Base-by-base conservation (phyloP, 139 green algal species). In the Chlorella sp. region DNA sequence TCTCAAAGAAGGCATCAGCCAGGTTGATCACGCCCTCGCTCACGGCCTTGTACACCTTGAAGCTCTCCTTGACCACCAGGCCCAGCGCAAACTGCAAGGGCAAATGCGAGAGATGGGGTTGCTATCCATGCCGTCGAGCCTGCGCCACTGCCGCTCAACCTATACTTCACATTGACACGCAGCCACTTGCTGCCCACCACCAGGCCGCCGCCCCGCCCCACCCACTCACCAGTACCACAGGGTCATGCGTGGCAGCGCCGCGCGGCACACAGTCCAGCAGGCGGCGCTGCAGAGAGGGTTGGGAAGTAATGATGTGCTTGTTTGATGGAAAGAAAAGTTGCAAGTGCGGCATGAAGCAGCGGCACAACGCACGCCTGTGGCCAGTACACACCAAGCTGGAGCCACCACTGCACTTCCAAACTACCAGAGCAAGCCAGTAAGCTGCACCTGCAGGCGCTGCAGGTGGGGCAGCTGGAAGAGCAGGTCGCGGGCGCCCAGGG, bases 1-100 rank as follows among this genome's bases (percentile, higher is more conserved):
- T 98, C 80, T 98, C 94, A 88, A 99, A 99, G 80, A 97, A 99
- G 71, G 94, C 90, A 87, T 98, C 96, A 0, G 96, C 94, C 78
- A 99, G 90, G 86, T 99, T 99, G 85, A 99, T 97, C 28, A 99
- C 83, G 20, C 96, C 96, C 87, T 99, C 96, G 68, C 92, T 97
- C 71, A 98, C 94, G 11, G 94, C 90, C 60, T 94, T 92, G 90
- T 99, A 99, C 67, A 90, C 17, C 60, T 88, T 84, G 75, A 91
- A 91, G 57, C 80, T 89, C 57, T 91, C 88, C 47, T 86, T 79
- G 13, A 88, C 81, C 44, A 91, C 86, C 32, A 87, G 68, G 26
- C 36, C 44, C 72, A 91, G 74, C 15, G 87, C 55, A n/a, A 84
- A 83, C 72, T 88, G 78, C 39, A n/a, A n/a, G n/a, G n/a, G n/a